phyloP scores from a whole-genome alignment of 352 stramenopile species.

The Globisporangium canariense region DNA sequence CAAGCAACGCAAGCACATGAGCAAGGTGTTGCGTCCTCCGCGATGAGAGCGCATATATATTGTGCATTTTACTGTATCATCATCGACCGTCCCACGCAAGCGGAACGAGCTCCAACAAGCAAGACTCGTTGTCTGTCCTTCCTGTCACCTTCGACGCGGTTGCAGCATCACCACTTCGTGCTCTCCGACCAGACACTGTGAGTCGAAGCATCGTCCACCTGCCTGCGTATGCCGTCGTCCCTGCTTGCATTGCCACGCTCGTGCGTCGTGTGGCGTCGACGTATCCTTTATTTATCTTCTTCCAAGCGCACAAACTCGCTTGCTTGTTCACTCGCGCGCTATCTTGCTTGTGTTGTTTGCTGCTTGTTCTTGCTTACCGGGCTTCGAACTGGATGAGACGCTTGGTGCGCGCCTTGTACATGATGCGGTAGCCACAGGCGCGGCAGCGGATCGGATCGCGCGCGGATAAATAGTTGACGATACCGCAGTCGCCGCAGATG shows the following conservation, averaged over 20 bases:
- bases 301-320: neutral
- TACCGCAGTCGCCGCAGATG: constrained; percentile 96
- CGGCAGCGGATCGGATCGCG: constrained; percentile 95
- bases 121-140: neutral
- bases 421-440: constrained; percentile 96
- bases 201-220: neutral
- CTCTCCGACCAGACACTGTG: neutral
- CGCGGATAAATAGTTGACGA: constrained; percentile 94
- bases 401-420: constrained; percentile 98
- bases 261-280: neutral
- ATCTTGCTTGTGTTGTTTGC: neutral
- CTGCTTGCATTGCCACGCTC: neutral
- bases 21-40: constrained; percentile 2
- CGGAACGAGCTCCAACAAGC: neutral
- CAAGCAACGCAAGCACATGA: neutral
- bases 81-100: constrained; percentile 1
- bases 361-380: constrained; percentile 43
- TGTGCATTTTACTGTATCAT: constrained; percentile 16
- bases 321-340: neutral
- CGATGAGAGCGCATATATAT: constrained; percentile 7
- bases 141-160: neutral
- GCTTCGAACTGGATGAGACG: constrained; percentile 91
- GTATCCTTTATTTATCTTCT: constrained; percentile 5
- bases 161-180: neutral
- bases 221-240: neutral